Percentiles rank a stretch among this genome's conserved stretches.
Evolutionary conservation across 208 protist species (phyloP).

Genomic region (Leishmania arabica): DNA sequence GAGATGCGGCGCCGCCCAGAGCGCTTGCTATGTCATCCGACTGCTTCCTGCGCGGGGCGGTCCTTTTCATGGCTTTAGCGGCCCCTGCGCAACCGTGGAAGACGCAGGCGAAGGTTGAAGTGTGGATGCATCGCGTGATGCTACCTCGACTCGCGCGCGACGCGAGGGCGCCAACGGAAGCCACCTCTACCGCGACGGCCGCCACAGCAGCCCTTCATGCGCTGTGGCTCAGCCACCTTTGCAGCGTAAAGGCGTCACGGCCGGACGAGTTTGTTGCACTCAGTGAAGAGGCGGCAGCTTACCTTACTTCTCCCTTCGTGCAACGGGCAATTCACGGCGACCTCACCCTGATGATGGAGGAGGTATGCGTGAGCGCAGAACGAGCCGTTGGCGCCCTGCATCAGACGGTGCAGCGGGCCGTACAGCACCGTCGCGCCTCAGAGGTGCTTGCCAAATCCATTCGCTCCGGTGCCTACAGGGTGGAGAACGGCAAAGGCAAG

Average conservation of each 20-base stretch:
- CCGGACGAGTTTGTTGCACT: slow-evolving; percentile 54
- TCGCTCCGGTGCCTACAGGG: slow-evolving; percentile 37
- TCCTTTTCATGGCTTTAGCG: slow-evolving; percentile 43
- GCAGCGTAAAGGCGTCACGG: slow-evolving; percentile 42
- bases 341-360: slow-evolving; percentile 6
- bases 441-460: slow-evolving; percentile 50
- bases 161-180: not conserved
- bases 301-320: not conserved
- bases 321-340: slow-evolving; percentile 7
- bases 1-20: not conserved
- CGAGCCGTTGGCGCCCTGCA: slow-evolving; percentile 25
- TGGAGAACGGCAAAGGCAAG: not conserved
- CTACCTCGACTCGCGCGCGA: slow-evolving; percentile 11
- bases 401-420: slow-evolving; percentile 26
- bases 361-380: slow-evolving; percentile 11
- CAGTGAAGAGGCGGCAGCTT: slow-evolving; percentile 14
- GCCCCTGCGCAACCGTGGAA: slow-evolving; percentile 47
- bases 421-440: slow-evolving; percentile 14
- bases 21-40: not conserved
- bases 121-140: slow-evolving; percentile 39
- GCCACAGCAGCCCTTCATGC: slow-evolving; percentile 31
- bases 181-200: slow-evolving; percentile 10
- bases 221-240: slow-evolving; percentile 62
- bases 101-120: slow-evolving; percentile 42
- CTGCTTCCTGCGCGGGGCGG: slow-evolving; percentile 22